Conservation (phyloP, 106 monocot genomes). For the Narthecium ossifragum region DNA sequence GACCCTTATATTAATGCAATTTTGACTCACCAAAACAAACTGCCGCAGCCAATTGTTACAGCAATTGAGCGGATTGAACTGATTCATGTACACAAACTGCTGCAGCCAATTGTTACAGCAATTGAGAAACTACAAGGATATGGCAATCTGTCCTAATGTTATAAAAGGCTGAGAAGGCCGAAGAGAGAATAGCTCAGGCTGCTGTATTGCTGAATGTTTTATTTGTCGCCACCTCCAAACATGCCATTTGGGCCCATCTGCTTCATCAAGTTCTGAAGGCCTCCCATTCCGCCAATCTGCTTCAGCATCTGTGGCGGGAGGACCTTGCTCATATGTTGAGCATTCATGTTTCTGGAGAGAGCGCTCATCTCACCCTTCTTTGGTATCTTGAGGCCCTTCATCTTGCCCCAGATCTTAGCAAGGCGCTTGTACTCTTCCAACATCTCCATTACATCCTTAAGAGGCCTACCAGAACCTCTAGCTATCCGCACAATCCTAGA, state of each 20-base stretch:
- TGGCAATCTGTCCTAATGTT: too few relatives aligned
- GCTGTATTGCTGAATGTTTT: not conserved
- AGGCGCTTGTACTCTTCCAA: constrained; percentile 91
- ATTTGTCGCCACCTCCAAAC: constrained; percentile 24
- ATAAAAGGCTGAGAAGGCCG: too few relatives aligned
- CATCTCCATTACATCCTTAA: constrained; percentile 77
- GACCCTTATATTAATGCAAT: too few relatives aligned
- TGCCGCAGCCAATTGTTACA: too few relatives aligned
- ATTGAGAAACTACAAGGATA: too few relatives aligned
- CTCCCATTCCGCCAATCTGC: constrained; percentile 88
- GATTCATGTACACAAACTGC: too few relatives aligned
- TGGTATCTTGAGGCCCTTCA: constrained; percentile 98
- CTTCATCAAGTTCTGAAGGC: constrained; percentile 90
- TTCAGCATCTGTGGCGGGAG: constrained; percentile 88
- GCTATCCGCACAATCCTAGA: constrained; percentile 80
- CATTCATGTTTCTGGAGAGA: constrained; percentile 80
- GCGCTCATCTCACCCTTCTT: constrained; percentile 99
- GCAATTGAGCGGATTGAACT: too few relatives aligned
- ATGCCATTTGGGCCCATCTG: constrained; percentile 89
- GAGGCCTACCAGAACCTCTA: constrained; percentile 59
- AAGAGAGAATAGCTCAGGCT: too few relatives aligned
- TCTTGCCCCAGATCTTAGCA: constrained; percentile 88
- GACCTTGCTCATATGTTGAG: constrained; percentile 91
- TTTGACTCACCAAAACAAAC: too few relatives aligned
- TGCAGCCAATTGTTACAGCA: too few relatives aligned